Evolutionary conservation across 2,329 filamentous ascomycete species (phyloP).

Genomic region (Nigrospora oryzae): DNA sequence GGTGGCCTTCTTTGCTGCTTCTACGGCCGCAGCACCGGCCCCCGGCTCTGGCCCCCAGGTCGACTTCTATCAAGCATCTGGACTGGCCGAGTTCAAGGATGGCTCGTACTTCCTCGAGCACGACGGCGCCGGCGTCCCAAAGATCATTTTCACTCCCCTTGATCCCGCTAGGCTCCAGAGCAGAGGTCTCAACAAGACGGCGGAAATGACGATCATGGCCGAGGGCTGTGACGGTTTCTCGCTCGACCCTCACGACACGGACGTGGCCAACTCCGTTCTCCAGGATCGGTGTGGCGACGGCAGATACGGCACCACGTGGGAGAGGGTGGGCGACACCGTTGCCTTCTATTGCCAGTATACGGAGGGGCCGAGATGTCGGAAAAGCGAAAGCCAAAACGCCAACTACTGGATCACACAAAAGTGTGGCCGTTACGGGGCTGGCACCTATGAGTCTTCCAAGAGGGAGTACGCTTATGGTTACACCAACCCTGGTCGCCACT

Average conservation of each 20-base stretch:
- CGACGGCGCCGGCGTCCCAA: background rate
- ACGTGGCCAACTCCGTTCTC: background rate
- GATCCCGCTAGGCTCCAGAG: background rate
- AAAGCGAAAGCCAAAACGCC: background rate
- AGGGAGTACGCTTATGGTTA: background rate
- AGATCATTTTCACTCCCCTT: background rate
- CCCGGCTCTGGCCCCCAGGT: background rate
- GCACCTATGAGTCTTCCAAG: background rate
- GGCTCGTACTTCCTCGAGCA: background rate
- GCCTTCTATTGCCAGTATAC: background rate
- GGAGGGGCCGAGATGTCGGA: background rate
- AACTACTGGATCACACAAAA: background rate
- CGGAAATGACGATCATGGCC: background rate
- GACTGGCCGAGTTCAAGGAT: background rate
- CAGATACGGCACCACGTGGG: background rate
- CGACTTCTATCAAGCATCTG: background rate
- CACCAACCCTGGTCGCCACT: background rate
- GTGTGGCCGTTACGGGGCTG: background rate
- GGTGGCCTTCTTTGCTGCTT: background rate
- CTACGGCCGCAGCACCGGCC: background rate
- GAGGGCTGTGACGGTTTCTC: background rate
- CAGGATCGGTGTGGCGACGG: background rate
- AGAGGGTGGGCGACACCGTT: background rate
- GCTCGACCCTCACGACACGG: background rate
- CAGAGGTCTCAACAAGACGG: background rate